Conservation (phyloP, 2,329 filamentous ascomycete genomes). For the Pseudopyricularia cyperi region DNA sequence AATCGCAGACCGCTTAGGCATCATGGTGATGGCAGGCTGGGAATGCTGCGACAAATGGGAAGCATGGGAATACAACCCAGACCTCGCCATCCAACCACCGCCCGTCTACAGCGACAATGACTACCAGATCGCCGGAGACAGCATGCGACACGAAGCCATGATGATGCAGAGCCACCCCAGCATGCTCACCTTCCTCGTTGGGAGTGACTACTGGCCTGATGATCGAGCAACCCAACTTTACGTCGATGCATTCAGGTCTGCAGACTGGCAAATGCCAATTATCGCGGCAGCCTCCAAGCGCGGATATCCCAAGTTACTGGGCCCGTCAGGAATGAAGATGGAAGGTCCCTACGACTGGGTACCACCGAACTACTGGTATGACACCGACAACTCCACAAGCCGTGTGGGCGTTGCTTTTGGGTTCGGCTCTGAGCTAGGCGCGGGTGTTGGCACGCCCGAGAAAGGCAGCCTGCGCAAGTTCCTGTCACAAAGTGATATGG, state of each 20-base stretch:
- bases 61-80: slow-evolving; percentile 46
- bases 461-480: slow-evolving; percentile 39
- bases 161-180: slow-evolving; percentile 49
- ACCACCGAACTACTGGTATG: slow-evolving; percentile 52
- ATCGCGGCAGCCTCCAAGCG: slow-evolving; percentile 43
- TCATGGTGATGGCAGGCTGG: slow-evolving; percentile 52
- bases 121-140: slow-evolving; percentile 38
- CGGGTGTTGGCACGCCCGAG: slow-evolving; percentile 50
- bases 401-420: slow-evolving; percentile 45
- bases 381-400: slow-evolving; percentile 21
- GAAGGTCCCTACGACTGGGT: slow-evolving; percentile 55
- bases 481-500: slow-evolving; percentile 32
- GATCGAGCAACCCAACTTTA: slow-evolving; percentile 41
- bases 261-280: slow-evolving; percentile 43
- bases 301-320: slow-evolving; percentile 36
- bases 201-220: slow-evolving; percentile 52
- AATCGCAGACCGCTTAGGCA: slow-evolving; percentile 41
- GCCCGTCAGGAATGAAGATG: slow-evolving; percentile 52
- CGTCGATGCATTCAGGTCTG: slow-evolving; percentile 30
- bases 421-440: slow-evolving; percentile 48
- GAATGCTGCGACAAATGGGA: slow-evolving; percentile 60
- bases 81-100: slow-evolving; percentile 24
- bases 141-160: slow-evolving; percentile 45
- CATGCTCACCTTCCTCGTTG: slow-evolving; percentile 43
- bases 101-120: slow-evolving; percentile 35